Evolutionary conservation across 2,329 filamentous ascomycete genomes (phyloP).

Genomic region (Tolypocladium album): DNA sequence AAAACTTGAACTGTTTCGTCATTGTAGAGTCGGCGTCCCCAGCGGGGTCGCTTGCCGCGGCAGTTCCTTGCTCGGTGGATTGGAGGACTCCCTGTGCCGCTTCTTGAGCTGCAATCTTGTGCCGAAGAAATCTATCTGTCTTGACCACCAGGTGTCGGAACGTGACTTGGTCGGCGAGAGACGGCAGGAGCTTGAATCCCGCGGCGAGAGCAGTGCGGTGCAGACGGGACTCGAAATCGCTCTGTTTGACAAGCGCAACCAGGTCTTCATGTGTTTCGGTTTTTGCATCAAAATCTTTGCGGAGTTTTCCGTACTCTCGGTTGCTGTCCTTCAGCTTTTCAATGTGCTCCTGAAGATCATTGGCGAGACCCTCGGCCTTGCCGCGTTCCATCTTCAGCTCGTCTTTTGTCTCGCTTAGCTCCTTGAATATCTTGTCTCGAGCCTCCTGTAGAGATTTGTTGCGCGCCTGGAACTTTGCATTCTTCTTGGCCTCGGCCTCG

Average conservation of each 20-base stretch:
- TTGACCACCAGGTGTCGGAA: neutral
- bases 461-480: neutral
- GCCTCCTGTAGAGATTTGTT: neutral
- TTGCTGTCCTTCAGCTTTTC: neutral
- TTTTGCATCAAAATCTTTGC: neutral
- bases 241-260: neutral
- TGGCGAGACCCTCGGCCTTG: neutral
- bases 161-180: neutral
- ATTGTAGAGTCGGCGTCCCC: neutral
- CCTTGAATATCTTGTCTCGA: neutral
- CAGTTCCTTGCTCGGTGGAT: neutral
- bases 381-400: neutral
- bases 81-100: too few relatives aligned
- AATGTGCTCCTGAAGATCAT: neutral
- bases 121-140: neutral
- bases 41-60: neutral
- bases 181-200: constrained; percentile 2
- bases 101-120: neutral
- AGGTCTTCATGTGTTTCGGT: neutral
- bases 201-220: constrained; percentile 4
- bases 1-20: neutral
- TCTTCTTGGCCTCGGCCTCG: neutral
- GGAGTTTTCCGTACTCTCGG: neutral
- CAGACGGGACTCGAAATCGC: neutral
- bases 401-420: neutral